Percentiles rank a stretch among this genome's conserved stretches.
These are phyloP conservation scores for Annulohypoxylon truncatum DNA, from an alignment of 2,329 filamentous ascomycete genomes.

Conservation along the genomic window DNA sequence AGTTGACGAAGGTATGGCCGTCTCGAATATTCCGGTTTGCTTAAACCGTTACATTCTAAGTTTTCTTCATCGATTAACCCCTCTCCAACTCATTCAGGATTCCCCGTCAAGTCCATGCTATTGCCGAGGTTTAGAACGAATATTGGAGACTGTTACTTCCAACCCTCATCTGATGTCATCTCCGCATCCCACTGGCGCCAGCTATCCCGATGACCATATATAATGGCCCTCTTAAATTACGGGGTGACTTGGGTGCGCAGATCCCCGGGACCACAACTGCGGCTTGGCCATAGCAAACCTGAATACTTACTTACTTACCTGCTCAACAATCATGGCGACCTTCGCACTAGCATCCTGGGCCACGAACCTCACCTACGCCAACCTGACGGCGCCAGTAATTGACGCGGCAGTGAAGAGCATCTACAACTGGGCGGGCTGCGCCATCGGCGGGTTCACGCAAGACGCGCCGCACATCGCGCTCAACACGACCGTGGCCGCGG, in stretches of 20 bases:
- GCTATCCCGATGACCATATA: not conserved
- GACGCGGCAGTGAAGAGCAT: conserved; percentile 59
- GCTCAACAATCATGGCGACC: conserved; percentile 56
- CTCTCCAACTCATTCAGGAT: not conserved
- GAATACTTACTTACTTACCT: not conserved
- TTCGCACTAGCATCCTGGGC: conserved; percentile 60
- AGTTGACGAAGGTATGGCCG: not conserved
- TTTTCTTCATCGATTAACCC: not conserved
- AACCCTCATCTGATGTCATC: conserved; percentile 9
- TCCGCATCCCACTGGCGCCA: conserved; percentile 9
- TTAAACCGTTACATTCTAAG: not conserved
- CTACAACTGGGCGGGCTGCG: conserved; percentile 66
- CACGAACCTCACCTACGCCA: conserved; percentile 54
- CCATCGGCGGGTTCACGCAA: conserved; percentile 62
- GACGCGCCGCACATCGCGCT: conserved; percentile 54
- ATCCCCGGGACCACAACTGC: not conserved
- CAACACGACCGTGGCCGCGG: conserved; percentile 42
- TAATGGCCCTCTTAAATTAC: not conserved
- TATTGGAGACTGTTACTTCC: conserved; percentile 24
- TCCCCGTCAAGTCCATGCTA: conserved; percentile 16
- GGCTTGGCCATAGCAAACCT: not conserved
- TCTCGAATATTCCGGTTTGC: not conserved
- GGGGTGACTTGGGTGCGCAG: not conserved
- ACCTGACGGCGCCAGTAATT: conserved; percentile 56
- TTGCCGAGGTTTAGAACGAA: conserved; percentile 19